A percentile compares a stretch with the other conserved stretches of the same genome.
phyloP scores from a whole-genome alignment of 768 basidiomycete species.

The Panaeolus cyanescens region DNA sequence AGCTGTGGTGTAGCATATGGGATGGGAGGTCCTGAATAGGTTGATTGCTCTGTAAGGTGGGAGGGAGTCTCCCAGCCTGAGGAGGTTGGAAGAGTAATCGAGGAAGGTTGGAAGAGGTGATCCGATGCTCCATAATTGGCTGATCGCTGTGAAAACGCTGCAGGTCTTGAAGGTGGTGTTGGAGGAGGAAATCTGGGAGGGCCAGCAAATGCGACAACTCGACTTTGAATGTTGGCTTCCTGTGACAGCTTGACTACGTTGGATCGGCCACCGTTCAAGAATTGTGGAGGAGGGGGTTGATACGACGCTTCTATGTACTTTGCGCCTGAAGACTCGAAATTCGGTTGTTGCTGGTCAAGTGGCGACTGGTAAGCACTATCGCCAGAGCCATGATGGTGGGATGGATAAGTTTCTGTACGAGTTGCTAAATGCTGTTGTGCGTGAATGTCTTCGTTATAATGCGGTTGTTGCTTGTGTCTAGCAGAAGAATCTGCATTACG shows the following conservation, averaged over 20 bases:
- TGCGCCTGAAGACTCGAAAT: neutral
- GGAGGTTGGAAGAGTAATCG: too few relatives aligned
- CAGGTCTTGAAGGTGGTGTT: neutral
- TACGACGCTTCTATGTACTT: slow-evolving; percentile 27
- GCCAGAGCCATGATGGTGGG: neutral
- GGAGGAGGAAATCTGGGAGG: slow-evolving; percentile 10
- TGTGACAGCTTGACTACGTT: neutral
- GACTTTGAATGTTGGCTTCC: neutral
- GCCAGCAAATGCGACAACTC: slow-evolving; percentile 4
- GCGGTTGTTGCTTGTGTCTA: neutral
- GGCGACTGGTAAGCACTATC: neutral
- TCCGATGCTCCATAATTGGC: neutral
- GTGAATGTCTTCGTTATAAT: neutral
- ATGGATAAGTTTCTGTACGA: neutral
- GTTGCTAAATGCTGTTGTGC: neutral
- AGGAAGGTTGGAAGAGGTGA: neutral
- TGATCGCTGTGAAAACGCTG: neutral
- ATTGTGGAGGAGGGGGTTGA: slow-evolving; percentile 28
- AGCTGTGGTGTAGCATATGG: neutral
- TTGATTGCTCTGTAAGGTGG: neutral
- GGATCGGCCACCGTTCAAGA: slow-evolving; percentile 14
- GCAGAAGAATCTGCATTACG: neutral
- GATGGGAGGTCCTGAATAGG: neutral
- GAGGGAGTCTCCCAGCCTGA: too few relatives aligned
- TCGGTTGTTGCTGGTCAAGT: neutral